These are phyloP conservation scores for Prunella vulgaris DNA, from an alignment of 257 asterid species.

Conservation along the genomic window DNA sequence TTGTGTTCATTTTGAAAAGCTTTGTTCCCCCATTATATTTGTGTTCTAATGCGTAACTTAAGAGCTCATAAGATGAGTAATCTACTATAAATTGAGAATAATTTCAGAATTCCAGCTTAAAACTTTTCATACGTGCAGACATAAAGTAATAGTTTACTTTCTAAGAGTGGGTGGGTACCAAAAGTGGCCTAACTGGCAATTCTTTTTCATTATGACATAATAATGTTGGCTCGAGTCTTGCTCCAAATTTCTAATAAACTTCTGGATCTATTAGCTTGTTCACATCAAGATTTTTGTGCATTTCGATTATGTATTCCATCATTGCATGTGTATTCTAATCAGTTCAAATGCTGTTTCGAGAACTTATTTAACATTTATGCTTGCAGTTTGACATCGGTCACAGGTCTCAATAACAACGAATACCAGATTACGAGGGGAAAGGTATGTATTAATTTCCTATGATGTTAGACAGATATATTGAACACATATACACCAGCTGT, in stretches of 20 bases:
- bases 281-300: neutral
- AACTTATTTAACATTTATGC: conserved; percentile 6
- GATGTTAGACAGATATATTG: neutral
- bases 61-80: neutral
- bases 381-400: conserved; percentile 71
- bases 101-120: neutral
- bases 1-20: neutral
- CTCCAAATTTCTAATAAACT: neutral
- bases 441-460: conserved; percentile 36
- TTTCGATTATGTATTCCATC: conserved; percentile 9
- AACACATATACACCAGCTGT: neutral
- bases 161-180: neutral
- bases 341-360: neutral
- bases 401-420: conserved; percentile 96
- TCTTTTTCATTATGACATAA: neutral
- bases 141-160: neutral
- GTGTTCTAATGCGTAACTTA: neutral
- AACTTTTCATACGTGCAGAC: neutral
- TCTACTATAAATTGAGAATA: neutral
- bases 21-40: neutral
- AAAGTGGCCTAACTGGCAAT: neutral
- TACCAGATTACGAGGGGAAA: conserved; percentile 92
- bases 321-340: too few species aligned
- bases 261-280: neutral
- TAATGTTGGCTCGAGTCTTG: neutral